A percentile compares a stretch with the other conserved stretches of the same genome.
These are phyloP conservation scores for Solanum peruvianum DNA, from an alignment of 257 asterid genomes.

Conservation along the genomic window DNA sequence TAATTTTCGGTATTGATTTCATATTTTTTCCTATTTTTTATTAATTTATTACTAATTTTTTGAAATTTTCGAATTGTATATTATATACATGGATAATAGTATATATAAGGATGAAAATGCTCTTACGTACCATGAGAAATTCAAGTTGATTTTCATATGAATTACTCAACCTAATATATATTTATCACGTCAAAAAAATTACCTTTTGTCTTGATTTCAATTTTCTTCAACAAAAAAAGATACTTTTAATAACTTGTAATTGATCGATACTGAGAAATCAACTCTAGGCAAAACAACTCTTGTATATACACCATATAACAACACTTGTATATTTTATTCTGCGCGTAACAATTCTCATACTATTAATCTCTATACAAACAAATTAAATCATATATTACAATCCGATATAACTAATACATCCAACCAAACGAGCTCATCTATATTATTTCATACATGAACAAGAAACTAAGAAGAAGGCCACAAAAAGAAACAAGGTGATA, in stretches of 20 bases:
- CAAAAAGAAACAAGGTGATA: too few relatives aligned
- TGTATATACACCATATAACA: too few relatives aligned
- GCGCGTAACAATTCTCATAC: too few relatives aligned
- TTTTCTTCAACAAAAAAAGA: not conserved
- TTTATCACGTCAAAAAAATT: too few relatives aligned
- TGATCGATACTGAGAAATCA: too few relatives aligned
- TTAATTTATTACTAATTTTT: too few relatives aligned
- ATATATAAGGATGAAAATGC: not conserved
- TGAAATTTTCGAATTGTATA: too few relatives aligned
- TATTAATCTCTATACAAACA: not conserved
- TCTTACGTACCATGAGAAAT: not conserved
- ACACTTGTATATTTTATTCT: not conserved
- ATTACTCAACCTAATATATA: not conserved
- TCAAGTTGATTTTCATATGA: not conserved
- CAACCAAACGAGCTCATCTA: not conserved
- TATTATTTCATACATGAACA: not conserved
- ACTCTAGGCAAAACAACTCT: too few relatives aligned
- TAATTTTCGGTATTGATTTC: too few relatives aligned
- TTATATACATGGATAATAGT: too few relatives aligned
- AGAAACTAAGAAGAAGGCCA: not conserved
- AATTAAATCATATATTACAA: not conserved
- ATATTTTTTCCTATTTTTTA: too few relatives aligned
- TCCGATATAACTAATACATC: fast-evolving
- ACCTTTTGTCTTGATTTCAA: not conserved
- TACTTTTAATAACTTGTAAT: too few relatives aligned